phyloP scores from a whole-genome alignment of 1,139 yeast genomes.

The Zygosaccharomyces pseudobailii region DNA sequence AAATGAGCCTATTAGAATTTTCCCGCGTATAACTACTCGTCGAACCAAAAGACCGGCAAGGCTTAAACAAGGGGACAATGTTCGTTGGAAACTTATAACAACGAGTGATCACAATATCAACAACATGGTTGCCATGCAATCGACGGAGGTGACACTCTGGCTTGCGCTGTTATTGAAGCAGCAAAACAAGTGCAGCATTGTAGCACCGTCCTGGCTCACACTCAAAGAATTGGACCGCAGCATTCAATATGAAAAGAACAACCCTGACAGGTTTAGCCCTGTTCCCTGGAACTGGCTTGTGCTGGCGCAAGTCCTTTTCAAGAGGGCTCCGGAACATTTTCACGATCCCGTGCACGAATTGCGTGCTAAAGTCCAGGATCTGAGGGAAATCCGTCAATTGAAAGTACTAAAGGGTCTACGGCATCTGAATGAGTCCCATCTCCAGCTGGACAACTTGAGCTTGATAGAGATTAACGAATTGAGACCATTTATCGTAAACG shows the following conservation, averaged over 20 bases:
- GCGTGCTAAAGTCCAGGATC: constrained; percentile 64
- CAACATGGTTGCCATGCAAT: constrained; percentile 55
- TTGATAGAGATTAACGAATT: constrained; percentile 82
- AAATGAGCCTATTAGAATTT: constrained; percentile 62
- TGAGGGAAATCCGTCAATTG: constrained; percentile 75
- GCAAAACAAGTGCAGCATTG: constrained; percentile 80
- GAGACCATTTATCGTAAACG: constrained; percentile 70
- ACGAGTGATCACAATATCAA: constrained; percentile 45
- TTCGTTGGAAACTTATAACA: constrained; percentile 23
- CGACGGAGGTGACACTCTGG: constrained; percentile 80
- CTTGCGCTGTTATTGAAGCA: constrained; percentile 75
- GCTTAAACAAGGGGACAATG: background rate
- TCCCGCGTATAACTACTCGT: constrained; percentile 47
- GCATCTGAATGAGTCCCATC: constrained; percentile 75
- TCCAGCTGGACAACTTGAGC: constrained; percentile 79
- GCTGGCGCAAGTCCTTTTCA: constrained; percentile 59
- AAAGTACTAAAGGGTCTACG: constrained; percentile 77
- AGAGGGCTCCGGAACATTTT: constrained; percentile 68
- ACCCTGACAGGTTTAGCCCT: constrained; percentile 56
- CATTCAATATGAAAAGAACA: constrained; percentile 63
- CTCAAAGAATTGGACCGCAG: constrained; percentile 49
- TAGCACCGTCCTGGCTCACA: constrained; percentile 85
- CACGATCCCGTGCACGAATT: constrained; percentile 56
- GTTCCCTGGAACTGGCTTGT: constrained; percentile 91
- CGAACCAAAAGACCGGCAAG: constrained; percentile 8